These are phyloP conservation scores for Aspergillus fijiensis DNA, from an alignment of 2,329 filamentous ascomycete species.

Conservation along the genomic window DNA sequence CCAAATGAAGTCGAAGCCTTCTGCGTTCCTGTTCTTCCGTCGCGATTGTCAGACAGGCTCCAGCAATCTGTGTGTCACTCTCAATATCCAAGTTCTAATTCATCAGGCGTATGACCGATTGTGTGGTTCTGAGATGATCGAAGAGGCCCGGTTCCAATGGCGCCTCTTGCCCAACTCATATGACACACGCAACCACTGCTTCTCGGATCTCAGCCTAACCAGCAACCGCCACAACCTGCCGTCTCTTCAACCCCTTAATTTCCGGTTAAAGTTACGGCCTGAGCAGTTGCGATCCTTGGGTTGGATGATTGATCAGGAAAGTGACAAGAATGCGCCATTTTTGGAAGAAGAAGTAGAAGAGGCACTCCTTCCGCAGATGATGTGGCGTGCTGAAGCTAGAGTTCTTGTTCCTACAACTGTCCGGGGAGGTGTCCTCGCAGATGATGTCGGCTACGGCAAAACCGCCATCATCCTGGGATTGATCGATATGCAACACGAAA, in stretches of 20 bases:
- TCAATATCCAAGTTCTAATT: conserved; percentile 40
- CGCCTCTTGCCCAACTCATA: conserved; percentile 50
- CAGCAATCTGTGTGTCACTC: conserved; percentile 40
- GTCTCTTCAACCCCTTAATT: conserved; percentile 37
- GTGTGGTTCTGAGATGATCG: conserved; percentile 5
- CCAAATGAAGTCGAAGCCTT: conserved; percentile 49
- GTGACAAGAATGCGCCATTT: conserved; percentile 41
- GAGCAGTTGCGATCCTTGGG: conserved; percentile 56
- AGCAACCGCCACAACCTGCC: conserved; percentile 44
- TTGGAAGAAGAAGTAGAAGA: conserved; percentile 59
- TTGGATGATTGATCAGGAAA: conserved; percentile 62
- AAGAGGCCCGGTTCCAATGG: conserved; percentile 40
- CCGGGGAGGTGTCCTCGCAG: conserved; percentile 62
- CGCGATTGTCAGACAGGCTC: conserved; percentile 29
- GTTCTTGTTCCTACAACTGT: conserved; percentile 37
- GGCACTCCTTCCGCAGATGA: conserved; percentile 48
- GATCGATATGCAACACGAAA: conserved; percentile 49
- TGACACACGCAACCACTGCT: conserved; percentile 30
- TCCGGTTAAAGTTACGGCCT: conserved; percentile 43
- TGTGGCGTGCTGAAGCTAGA: conserved; percentile 59
- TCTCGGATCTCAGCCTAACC: conserved; percentile 44
- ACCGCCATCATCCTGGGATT: conserved; percentile 61
- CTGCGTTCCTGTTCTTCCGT: conserved; percentile 43
- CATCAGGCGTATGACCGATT: conserved; percentile 38
- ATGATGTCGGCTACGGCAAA: conserved; percentile 67